These are phyloP conservation scores for Diutina siamensis DNA, from an alignment of 1,139 yeast genomes.

Conservation along the genomic window DNA sequence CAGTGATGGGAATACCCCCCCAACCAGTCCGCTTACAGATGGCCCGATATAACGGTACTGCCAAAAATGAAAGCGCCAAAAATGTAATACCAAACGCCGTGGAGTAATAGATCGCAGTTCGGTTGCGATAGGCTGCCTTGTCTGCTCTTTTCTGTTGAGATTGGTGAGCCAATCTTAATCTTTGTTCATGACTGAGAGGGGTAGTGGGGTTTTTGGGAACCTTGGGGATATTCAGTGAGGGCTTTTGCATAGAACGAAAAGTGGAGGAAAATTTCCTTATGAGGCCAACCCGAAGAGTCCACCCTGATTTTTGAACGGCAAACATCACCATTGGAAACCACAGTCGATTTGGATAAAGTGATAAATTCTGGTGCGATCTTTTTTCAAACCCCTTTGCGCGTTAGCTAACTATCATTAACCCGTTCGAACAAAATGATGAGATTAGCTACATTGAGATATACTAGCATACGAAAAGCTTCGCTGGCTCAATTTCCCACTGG, in stretches of 20 bases:
- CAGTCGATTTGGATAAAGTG: neutral
- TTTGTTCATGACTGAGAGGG: neutral
- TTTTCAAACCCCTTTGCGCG: neutral
- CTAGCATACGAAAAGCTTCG: neutral
- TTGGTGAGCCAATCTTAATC: slow-evolving; percentile 9
- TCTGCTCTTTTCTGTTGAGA: slow-evolving; percentile 17
- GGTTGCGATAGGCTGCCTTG: slow-evolving; percentile 21
- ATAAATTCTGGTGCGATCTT: neutral
- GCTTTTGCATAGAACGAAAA: neutral
- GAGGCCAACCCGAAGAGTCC: neutral
- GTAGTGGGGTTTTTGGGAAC: neutral
- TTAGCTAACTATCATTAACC: no score
- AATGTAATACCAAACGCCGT: slow-evolving; percentile 62
- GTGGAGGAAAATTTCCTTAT: neutral
- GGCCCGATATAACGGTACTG: slow-evolving; percentile 88
- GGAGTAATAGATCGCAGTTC: slow-evolving; percentile 60
- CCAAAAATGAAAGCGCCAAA: slow-evolving; percentile 74
- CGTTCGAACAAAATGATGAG: neutral
- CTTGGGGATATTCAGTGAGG: neutral
- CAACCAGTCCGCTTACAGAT: slow-evolving; percentile 93
- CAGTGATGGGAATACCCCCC: slow-evolving; percentile 94
- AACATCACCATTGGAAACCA: neutral
- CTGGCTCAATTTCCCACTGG: slow-evolving; percentile 11
- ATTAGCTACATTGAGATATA: neutral
- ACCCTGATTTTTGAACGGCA: neutral